Base-by-base conservation (phyloP, 108 stramenopile species). In the Cyclostephanos tholiformis region DNA sequence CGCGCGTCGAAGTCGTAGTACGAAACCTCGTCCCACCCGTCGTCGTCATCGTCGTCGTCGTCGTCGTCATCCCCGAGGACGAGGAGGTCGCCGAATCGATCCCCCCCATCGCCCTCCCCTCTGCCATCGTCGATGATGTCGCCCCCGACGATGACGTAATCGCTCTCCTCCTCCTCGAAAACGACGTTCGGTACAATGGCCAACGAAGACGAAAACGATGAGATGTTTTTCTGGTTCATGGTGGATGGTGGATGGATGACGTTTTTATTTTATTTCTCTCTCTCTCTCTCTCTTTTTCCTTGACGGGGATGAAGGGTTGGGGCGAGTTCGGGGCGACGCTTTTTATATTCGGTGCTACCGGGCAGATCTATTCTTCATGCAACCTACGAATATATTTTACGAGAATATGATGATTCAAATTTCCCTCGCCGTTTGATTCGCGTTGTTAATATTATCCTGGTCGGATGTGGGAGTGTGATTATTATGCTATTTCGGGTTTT, bases 81-180 rank as follows among this genome's bases (percentile, higher is more conserved):
- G 32, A 58, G 57, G 27, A 58, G 57, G 30, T 58, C 41, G 41
- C 0, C 41, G 11, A 41, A 12, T 12, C 41, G 41, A 9, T 7
- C 9, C 9, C 9, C 41, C 8, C 41, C 44, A 16, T 14, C 44
- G 0, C 16, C 16, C 14, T 14, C 44, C 12, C 44, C 44, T 46
- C 44, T 46, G 13, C 72, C 78, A 32, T 72, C 74, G 66, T 67
- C 69, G 36, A 77, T 56, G 14, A 65, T 68, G 10, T 65, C 69
- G 30, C 60, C 68, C 16, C 68, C 64, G 41, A 81, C 67, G 53
- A 81, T 70, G n/a, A 81, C 80, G 58, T 81, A 81, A 27, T 76
- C 76, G 62, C 62, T 27, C 23, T 81, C 80, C 58, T 75, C 80
- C 50, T 75, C 74, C 43, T 74, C 80, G 57, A 71, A 41, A 7